A percentile compares a stretch with the other conserved stretches of the same genome.
Evolutionary conservation across 2,329 filamentous ascomycete species (phyloP).

Genomic region (Cadophora sp.): DNA sequence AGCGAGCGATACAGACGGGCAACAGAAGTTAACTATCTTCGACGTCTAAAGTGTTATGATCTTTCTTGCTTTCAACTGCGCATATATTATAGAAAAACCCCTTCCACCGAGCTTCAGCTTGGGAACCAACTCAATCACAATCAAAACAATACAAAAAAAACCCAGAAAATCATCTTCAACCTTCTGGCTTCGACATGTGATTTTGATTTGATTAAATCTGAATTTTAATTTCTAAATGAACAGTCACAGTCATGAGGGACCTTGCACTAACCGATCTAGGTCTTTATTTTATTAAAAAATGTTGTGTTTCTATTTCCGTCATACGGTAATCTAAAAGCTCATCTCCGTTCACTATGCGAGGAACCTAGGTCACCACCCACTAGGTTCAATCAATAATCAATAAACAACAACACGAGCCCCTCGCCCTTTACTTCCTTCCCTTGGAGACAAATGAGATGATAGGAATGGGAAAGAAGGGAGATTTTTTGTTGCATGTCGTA

Average conservation of each 20-base stretch:
- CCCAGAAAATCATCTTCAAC: background rate
- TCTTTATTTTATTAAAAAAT: no score
- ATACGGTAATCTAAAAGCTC: background rate
- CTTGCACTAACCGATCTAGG: background rate
- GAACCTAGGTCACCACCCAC: background rate
- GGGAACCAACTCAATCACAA: background rate
- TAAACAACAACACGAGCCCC: no score
- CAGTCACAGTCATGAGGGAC: background rate
- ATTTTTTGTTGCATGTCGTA: no score
- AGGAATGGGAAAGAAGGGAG: no score
- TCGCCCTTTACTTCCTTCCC: no score
- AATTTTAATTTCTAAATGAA: background rate
- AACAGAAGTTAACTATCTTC: constrained; percentile 21
- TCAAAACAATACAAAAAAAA: constrained; percentile 6
- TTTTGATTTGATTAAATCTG: background rate
- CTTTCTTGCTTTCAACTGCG: background rate
- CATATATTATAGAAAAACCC: constrained; percentile 6
- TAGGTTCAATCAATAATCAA: no score
- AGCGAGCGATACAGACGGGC: constrained; percentile 12
- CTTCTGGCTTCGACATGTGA: constrained; percentile 2
- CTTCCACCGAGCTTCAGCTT: background rate
- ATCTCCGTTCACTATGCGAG: constrained; percentile 5
- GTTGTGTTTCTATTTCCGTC: constrained; percentile 1
- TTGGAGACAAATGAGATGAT: no score
- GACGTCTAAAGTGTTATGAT: background rate